These are phyloP conservation scores for Saccharomyces hybrid DNA, from an alignment of 1,139 yeast species.

Conservation along the genomic window DNA sequence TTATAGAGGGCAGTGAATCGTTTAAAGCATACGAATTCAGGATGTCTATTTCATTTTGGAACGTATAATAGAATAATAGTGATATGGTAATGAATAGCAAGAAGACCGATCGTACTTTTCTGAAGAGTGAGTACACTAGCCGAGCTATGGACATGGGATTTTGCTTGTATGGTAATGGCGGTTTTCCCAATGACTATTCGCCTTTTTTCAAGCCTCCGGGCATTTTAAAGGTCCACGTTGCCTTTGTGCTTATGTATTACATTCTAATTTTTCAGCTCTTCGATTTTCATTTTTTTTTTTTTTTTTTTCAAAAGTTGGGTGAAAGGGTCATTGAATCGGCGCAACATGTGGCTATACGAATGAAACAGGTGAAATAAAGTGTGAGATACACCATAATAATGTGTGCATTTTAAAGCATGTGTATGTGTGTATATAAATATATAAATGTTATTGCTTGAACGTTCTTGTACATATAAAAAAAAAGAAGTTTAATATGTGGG, in stretches of 20 bases:
- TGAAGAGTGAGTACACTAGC: slow-evolving; percentile 4
- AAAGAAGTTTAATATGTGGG: background rate
- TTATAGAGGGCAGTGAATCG: slow-evolving; percentile 29
- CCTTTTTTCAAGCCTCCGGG: background rate
- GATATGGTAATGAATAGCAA: slow-evolving; percentile 25
- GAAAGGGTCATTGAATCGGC: background rate
- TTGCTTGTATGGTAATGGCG: background rate
- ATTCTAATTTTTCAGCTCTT: background rate
- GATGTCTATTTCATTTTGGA: slow-evolving; percentile 31
- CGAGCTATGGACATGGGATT: background rate
- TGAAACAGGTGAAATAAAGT: background rate
- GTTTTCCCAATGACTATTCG: background rate
- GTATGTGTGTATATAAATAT: background rate
- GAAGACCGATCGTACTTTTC: slow-evolving; percentile 23
- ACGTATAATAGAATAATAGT: slow-evolving; percentile 30
- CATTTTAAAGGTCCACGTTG: too few species aligned
- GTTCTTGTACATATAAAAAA: background rate
- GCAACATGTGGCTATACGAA: background rate
- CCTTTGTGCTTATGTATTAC: background rate
- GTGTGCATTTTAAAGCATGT: background rate
- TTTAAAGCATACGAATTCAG: slow-evolving; percentile 31
- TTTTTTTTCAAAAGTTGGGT: background rate
- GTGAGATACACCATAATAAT: background rate
- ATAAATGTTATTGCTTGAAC: background rate
- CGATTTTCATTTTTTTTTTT: background rate